Evolutionary conservation across 345 rosid genomes (phyloP), one percentile per base, ranked within the genome.

Genomic region (Acer campestre): DNA sequence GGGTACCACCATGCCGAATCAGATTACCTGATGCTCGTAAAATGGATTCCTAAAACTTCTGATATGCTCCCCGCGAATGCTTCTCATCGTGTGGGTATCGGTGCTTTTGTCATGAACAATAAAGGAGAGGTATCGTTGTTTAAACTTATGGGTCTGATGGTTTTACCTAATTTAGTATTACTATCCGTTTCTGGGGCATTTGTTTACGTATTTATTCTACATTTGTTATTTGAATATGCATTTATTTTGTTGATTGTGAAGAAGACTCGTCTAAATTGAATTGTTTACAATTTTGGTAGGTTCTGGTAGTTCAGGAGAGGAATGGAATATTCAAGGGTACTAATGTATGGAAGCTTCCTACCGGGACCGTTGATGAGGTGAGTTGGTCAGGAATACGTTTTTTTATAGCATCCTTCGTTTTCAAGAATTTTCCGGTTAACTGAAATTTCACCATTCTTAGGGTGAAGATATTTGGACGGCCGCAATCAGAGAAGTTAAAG

Each of bases 241-340:
- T 29, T 29, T 29, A 29, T 29, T 29, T 29, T 35, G 38, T 35
- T 35, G 6, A 6, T 6, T 35, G 0, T 6, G 5, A 35, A 35
- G 38, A 4, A 35, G 0, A 35, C 38, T 0, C 5, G 6, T 35
- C 5, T 35, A 16, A 53, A n/a, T 10, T 14, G 7, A 22, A 0
- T n/a, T 44, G 55, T n/a, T 20, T 35, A 66, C 10, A 27, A 1
- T 70, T 40, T 9, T 53, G 29, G n/a, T 73, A 93, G 97, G 85
- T 93, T 61, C 94, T 95, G 16, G 98, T 95, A 48, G 98, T 93
- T 66, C 91, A 90, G 79, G 98, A 95, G 76, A 88, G 75, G 6
- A 71, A 38, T 40, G 98, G 98, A 16, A 68, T 29, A 16, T 93
- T 93, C 81, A 79, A 61, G 82, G 90, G 82, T 27, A 86, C 55